A percentile compares a stretch with the other conserved stretches of the same genome.
Conservation (phyloP, 2,329 filamentous ascomycete species). For the Zymoseptoria tritici region DNA sequence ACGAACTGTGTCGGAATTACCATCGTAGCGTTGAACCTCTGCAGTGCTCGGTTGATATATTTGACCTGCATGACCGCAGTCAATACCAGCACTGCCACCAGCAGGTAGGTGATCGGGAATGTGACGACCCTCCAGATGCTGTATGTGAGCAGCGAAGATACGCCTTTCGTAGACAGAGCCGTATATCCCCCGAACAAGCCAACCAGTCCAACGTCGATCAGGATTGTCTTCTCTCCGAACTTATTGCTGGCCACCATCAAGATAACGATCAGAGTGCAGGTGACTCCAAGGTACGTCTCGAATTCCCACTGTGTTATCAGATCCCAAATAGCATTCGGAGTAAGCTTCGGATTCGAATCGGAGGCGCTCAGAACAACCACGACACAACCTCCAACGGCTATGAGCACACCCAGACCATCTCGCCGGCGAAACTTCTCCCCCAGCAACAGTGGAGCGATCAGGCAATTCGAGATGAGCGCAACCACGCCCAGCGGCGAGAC, state of each 20-base stretch:
- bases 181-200: conserved; percentile 97
- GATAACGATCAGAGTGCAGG: conserved; percentile 61
- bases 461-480: conserved; percentile 88
- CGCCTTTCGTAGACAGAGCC: conserved; percentile 91
- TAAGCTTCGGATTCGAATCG: conserved; percentile 80
- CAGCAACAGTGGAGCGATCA: conserved; percentile 90
- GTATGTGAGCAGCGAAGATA: conserved; percentile 88
- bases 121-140: conserved; percentile 82
- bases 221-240: conserved; percentile 77
- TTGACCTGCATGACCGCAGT: conserved; percentile 96
- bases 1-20: conserved; percentile 98
- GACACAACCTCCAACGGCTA: conserved; percentile 81
- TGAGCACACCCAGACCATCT: conserved; percentile 80
- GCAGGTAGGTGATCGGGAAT: conserved; percentile 82
- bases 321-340: conserved; percentile 81
- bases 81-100: conserved; percentile 68
- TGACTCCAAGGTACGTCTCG: conserved; percentile 79
- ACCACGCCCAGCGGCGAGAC: conserved; percentile 96
- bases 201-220: conserved; percentile 89
- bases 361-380: conserved; percentile 89
- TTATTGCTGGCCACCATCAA: conserved; percentile 76
- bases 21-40: conserved; percentile 92
- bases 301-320: conserved; percentile 85
- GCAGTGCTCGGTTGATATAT: conserved; percentile 84
- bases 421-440: conserved; percentile 80